Evolutionary conservation across 1,139 yeast genomes (phyloP).

Genomic region (Geotrichum aggregatum): DNA sequence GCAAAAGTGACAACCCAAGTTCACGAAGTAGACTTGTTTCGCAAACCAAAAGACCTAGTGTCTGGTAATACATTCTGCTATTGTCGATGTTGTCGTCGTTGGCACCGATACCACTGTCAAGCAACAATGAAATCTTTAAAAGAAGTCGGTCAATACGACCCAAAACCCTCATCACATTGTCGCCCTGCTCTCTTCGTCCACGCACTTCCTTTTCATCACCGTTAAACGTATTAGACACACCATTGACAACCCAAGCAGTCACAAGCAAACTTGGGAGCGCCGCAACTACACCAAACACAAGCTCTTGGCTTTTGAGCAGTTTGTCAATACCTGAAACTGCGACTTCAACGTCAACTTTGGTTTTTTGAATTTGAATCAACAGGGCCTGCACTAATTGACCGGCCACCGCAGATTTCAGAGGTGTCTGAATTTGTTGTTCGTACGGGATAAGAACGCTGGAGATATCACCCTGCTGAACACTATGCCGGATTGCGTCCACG

Average conservation of each 20-base stretch:
- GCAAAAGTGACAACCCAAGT: slow-evolving; percentile 18
- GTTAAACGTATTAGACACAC: slow-evolving; percentile 39
- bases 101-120: too few relatives aligned
- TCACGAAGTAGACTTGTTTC: slow-evolving; percentile 22
- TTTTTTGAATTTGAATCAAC: slow-evolving; percentile 85
- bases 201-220: slow-evolving; percentile 36
- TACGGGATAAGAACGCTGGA: slow-evolving; percentile 75
- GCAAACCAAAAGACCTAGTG: slow-evolving; percentile 31
- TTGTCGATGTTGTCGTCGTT: not conserved
- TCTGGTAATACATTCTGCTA: slow-evolving; percentile 41
- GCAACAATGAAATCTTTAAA: slow-evolving; percentile 8
- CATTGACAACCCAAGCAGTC: slow-evolving; percentile 40
- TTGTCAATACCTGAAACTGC: slow-evolving; percentile 90
- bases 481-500: slow-evolving; percentile 30
- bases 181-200: slow-evolving; percentile 30
- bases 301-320: slow-evolving; percentile 81
- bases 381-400: slow-evolving; percentile 76
- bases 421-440: slow-evolving; percentile 69
- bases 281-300: slow-evolving; percentile 87
- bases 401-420: slow-evolving; percentile 55
- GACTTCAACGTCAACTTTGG: slow-evolving; percentile 89
- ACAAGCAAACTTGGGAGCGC: slow-evolving; percentile 57
- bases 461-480: slow-evolving; percentile 61
- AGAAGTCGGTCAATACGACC: slow-evolving; percentile 23
- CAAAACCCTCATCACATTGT: slow-evolving; percentile 40